Conservation (phyloP, 2,329 filamentous ascomycete genomes). For the Cryphonectria radicalis region DNA sequence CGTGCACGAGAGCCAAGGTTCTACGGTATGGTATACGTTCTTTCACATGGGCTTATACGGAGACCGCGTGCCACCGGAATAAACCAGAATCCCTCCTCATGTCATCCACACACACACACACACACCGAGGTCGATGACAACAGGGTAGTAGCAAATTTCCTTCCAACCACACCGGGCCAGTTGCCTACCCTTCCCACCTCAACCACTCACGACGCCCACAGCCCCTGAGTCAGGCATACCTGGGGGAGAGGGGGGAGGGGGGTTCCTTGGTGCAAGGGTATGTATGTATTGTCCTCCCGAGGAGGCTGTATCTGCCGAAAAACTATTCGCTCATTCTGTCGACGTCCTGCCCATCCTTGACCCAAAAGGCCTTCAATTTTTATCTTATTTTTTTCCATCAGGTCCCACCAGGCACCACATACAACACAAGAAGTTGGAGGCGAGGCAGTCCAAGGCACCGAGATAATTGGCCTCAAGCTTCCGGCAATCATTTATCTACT, state of each 20-base stretch:
- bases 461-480: slow-evolving; percentile 9
- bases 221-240: slow-evolving; percentile 26
- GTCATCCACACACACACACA: slow-evolving; percentile 16
- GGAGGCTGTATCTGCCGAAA: slow-evolving; percentile 20
- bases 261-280: slow-evolving; percentile 3
- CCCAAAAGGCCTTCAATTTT: not conserved
- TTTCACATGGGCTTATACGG: not conserved
- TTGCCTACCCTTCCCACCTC: slow-evolving; percentile 11
- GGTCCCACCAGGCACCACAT: not conserved
- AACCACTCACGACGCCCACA: slow-evolving; percentile 24
- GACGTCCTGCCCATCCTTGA: slow-evolving; percentile 8
- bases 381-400: not conserved
- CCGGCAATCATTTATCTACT: slow-evolving; percentile 17
- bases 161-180: slow-evolving; percentile 19
- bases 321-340: slow-evolving; percentile 18
- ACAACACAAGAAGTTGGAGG: slow-evolving; percentile 11
- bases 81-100: slow-evolving; percentile 11
- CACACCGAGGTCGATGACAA: slow-evolving; percentile 18
- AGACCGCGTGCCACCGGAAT: not conserved
- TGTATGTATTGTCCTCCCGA: slow-evolving; percentile 20
- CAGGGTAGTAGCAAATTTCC: slow-evolving; percentile 24
- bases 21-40: not conserved
- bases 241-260: slow-evolving; percentile 2
- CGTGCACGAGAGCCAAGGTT: not conserved
- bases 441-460: slow-evolving; percentile 10